Evolutionary conservation across 2,329 filamentous ascomycete species (phyloP).

Genomic region (Aureobasidium sp.): DNA sequence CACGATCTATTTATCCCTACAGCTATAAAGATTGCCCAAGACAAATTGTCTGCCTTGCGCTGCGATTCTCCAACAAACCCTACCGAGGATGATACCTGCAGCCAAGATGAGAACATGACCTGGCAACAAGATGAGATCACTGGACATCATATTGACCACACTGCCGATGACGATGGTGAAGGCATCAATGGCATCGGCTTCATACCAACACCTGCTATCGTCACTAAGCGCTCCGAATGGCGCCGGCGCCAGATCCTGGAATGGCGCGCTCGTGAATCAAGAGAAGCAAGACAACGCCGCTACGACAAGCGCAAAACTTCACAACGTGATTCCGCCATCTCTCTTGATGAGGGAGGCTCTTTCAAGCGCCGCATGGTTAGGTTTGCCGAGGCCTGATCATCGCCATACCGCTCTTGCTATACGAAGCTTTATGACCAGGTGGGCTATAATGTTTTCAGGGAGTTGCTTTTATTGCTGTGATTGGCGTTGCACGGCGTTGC

Average conservation of each 20-base stretch:
- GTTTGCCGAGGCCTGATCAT: slow-evolving; percentile 12
- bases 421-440: neutral
- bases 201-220: slow-evolving; percentile 50
- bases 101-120: slow-evolving; percentile 26
- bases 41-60: slow-evolving; percentile 2
- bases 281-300: slow-evolving; percentile 49
- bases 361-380: slow-evolving; percentile 14
- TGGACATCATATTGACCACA: slow-evolving; percentile 44
- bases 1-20: neutral
- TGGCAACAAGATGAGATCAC: slow-evolving; percentile 57
- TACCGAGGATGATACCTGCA: neutral
- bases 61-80: neutral
- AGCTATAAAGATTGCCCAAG: slow-evolving; percentile 1
- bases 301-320: slow-evolving; percentile 39
- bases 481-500: neutral
- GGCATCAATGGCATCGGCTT: slow-evolving; percentile 58
- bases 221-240: slow-evolving; percentile 46
- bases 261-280: slow-evolving; percentile 50
- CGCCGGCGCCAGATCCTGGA: slow-evolving; percentile 51
- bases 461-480: neutral
- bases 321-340: slow-evolving; percentile 5
- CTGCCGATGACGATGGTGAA: slow-evolving; percentile 48
- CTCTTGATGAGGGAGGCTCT: slow-evolving; percentile 4
- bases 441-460: neutral
- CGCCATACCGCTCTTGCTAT: neutral